These are phyloP conservation scores for Fusarium pseudonygamai DNA, from an alignment of 2,329 filamentous ascomycete genomes.

Conservation along the genomic window DNA sequence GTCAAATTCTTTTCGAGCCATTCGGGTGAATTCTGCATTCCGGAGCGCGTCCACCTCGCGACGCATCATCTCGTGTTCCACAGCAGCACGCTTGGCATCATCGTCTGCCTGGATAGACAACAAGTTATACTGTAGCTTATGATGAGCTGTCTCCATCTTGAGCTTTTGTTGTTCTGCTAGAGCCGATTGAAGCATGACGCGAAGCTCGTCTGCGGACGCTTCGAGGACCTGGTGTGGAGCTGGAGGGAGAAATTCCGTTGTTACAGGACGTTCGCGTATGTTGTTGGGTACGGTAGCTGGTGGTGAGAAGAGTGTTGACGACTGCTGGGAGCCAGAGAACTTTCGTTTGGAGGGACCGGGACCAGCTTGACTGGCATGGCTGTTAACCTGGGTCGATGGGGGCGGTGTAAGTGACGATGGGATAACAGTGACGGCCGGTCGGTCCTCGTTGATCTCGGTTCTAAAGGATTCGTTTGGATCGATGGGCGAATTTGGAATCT, in stretches of 20 bases:
- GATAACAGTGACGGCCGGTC: slow-evolving; percentile 57
- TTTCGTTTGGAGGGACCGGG: slow-evolving; percentile 40
- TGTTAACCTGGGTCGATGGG: slow-evolving; percentile 62
- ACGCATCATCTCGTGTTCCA: slow-evolving; percentile 92
- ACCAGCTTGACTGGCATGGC: slow-evolving; percentile 29
- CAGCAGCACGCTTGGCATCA: slow-evolving; percentile 84
- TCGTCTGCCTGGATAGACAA: slow-evolving; percentile 86
- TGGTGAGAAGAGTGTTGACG: slow-evolving; percentile 62
- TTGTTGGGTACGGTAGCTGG: slow-evolving; percentile 58
- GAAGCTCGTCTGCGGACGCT: slow-evolving; percentile 65
- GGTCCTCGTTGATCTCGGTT: slow-evolving; percentile 60
- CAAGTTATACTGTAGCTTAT: slow-evolving; percentile 89
- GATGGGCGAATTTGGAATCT: slow-evolving; percentile 62
- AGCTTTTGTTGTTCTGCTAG: slow-evolving; percentile 67
- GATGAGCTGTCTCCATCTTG: slow-evolving; percentile 87
- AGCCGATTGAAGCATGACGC: slow-evolving; percentile 63
- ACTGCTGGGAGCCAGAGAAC: slow-evolving; percentile 56
- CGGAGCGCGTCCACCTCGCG: slow-evolving; percentile 88
- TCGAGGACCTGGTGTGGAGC: slow-evolving; percentile 60
- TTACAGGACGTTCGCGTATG: slow-evolving; percentile 44
- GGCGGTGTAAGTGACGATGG: slow-evolving; percentile 68
- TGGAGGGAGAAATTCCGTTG: slow-evolving; percentile 58
- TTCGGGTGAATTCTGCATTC: slow-evolving; percentile 73
- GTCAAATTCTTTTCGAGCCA: slow-evolving; percentile 64
- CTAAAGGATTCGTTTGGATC: slow-evolving; percentile 60